Evolutionary conservation across 208 protist species (phyloP), one percentile per base, ranked within the genome.

Genomic region (Wallacemonas sp.): DNA sequence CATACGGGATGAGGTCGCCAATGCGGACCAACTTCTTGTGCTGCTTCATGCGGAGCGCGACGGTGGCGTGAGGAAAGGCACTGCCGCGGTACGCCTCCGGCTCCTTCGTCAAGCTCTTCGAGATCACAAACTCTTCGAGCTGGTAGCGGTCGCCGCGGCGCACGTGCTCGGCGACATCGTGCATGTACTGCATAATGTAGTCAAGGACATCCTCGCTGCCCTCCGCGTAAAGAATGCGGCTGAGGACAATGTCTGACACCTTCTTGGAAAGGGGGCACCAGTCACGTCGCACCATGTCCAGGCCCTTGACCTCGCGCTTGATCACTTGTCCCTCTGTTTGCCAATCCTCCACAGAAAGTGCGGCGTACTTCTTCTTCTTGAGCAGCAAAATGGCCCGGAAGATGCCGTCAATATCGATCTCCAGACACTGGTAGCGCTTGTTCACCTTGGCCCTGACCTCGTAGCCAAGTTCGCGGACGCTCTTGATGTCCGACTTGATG

Each of bases 391-490:
- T 97, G 26, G 90, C 82, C 46, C 97, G 91, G 77, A 99, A 99
- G n/a, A 99, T 91, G 57, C 97, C 98, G 80, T 99, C 99, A 52
- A 99, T 97, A 65, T 99, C 99, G 67, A 99, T 99, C 69, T 99
- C 98, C n/a, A 99, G 79, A 57, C 92, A 93, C 65, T 90, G 86
- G 81, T 99, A 99, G 29, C 75, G 72, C 74, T 98, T 93, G 84
- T 99, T 99, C 32, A 99, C 93, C 62, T 94, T 91, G 44, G 86
- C 80, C 72, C 98, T 98, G 45, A 99, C 73, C 36, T 95, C 78
- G 18, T 84, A 62, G 38, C 91, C 98, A 32, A 98, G 84, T 29
- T 94, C 84, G n/a, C 88, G 76, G 22, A 97, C 96, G 4, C 86
- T 82, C 41, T 74, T 76, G 55, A 97, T 87, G 59, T 95, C 82